phyloP scores from a whole-genome alignment of 2,329 filamentous ascomycete genomes.

The Botrytis squamosa region DNA sequence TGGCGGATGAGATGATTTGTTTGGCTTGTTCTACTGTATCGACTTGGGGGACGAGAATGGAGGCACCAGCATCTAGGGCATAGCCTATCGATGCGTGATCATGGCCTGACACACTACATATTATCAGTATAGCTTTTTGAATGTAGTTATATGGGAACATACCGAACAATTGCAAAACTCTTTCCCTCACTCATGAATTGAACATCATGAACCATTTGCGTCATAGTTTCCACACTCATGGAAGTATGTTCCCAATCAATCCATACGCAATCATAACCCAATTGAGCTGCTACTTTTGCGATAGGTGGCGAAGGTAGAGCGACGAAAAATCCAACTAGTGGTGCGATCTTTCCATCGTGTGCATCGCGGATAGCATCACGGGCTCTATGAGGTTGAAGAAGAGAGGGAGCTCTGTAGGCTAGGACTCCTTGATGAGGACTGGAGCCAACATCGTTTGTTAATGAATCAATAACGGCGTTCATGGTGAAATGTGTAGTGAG shows the following conservation, averaged over 20 bases:
- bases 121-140: background rate
- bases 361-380: constrained; percentile 49
- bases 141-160: constrained; percentile 12
- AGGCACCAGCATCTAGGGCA: constrained; percentile 50
- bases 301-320: constrained; percentile 44
- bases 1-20: constrained; percentile 45
- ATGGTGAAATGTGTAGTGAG: background rate
- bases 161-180: constrained; percentile 48
- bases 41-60: constrained; percentile 48
- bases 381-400: constrained; percentile 48
- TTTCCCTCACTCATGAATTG: constrained; percentile 48
- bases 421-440: constrained; percentile 40
- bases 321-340: constrained; percentile 45
- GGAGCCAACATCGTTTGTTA: background rate
- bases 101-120: constrained; percentile 44
- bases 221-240: constrained; percentile 51
- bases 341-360: constrained; percentile 47
- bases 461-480: background rate
- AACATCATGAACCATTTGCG: constrained; percentile 48
- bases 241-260: constrained; percentile 51
- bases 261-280: constrained; percentile 47
- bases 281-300: constrained; percentile 44
- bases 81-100: constrained; percentile 49
- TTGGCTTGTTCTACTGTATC: constrained; percentile 49
- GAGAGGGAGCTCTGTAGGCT: constrained; percentile 45